Evolutionary conservation across 495 filamentous ascomycete genomes (phyloP), one percentile per base, ranked within the genome.

Genomic region (Xylaria nigripes): DNA sequence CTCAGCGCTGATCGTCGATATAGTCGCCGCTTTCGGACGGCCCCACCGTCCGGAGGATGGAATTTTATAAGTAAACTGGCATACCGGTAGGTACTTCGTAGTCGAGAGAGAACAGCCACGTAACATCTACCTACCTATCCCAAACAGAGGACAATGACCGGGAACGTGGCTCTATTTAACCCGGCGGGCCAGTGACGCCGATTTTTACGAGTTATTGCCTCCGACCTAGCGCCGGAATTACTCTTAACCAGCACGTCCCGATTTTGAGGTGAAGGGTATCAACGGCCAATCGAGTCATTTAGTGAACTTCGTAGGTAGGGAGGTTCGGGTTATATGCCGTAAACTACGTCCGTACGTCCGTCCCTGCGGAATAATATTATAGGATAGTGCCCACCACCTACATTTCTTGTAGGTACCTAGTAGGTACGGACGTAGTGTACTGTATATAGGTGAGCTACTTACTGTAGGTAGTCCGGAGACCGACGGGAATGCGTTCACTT

Each of bases 111-210:
- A 29, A 4, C 18, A 34, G 3, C 38, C 40, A 51, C 41, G 42
- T 53, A 53, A 27, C n/a, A n/a, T n/a, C n/a, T n/a, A n/a, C n/a
- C n/a, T n/a, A n/a, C n/a, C 27, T 45, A 53, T 51, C 21, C 25
- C 3, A 53, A 8, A 8, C 34, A 25, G 45, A 36, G 36, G 23
- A 46, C 29, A 47, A 19, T 29, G 34, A 47, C 29, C 51, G 41
- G 32, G 43, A 32, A 29, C 40, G 50, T 52, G 50, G 50, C 27
- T 5, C 41, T 4, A 52, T 41, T 52, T 18, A 34, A 9, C 30
- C 43, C 36, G 38, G 36, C 52, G 52, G 52, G 36, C 36, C 45
- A 43, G 52, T 49, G 34, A 10, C 32, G 43, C 52, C 52, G 52
- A 19, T 45, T 52, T 36, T 27, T 38, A 12, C 42, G 9, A 34